Conservation (phyloP, 2,329 filamentous ascomycete species). For the Alternaria conjuncta region DNA sequence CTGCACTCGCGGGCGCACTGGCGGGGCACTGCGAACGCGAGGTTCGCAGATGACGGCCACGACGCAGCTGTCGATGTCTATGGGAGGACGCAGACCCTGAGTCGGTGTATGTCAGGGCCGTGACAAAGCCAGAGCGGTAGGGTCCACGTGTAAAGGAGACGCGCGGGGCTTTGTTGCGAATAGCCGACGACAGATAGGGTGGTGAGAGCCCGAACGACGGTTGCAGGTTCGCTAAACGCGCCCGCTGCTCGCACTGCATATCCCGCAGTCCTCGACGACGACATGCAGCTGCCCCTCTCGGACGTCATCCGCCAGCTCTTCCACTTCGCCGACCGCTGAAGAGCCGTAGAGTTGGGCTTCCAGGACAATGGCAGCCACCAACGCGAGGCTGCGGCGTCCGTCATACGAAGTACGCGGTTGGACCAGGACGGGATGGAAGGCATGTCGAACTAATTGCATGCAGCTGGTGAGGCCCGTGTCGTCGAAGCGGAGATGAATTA, state of each 20-base stretch:
- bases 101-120: not conserved
- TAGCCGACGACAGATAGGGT: constrained; percentile 10
- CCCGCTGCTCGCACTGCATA: constrained; percentile 21
- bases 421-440: constrained; percentile 14
- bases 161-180: constrained; percentile 16
- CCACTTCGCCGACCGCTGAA: constrained; percentile 12
- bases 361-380: not conserved
- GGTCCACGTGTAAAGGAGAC: constrained; percentile 25
- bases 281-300: constrained; percentile 14
- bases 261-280: constrained; percentile 22
- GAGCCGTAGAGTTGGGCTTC: not conserved
- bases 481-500: constrained; percentile 34
- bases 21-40: constrained; percentile 23
- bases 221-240: constrained; percentile 26
- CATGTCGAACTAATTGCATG: constrained; percentile 37
- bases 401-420: constrained; percentile 21
- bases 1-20: constrained; percentile 23
- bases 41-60: constrained; percentile 27
- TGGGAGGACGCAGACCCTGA: not conserved
- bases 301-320: constrained; percentile 27
- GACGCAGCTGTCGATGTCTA: not conserved
- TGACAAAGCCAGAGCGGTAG: not conserved
- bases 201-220: constrained; percentile 4
- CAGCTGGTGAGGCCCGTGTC: constrained; percentile 35
- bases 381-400: not conserved